Evolutionary conservation across 1,284 basidiomycete species (phyloP).

Genomic region (Pseudozyma tsukubaensis): DNA sequence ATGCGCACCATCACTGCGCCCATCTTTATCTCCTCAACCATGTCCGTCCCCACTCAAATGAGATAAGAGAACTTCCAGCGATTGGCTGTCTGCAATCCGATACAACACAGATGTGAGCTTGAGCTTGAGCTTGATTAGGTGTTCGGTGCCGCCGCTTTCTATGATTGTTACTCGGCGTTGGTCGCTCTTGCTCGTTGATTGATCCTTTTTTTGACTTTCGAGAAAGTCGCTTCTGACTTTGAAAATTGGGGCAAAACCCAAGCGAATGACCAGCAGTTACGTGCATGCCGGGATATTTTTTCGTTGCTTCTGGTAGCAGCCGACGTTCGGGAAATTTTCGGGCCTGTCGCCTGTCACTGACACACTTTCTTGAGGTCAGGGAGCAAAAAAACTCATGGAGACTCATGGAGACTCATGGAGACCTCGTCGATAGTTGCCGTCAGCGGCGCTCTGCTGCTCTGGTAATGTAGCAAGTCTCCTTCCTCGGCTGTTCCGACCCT

Average conservation of each 20-base stretch:
- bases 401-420: no score
- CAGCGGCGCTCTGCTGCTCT: slow-evolving; percentile 6
- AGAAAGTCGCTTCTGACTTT: slow-evolving; percentile 4
- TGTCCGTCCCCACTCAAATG: slow-evolving; percentile 12
- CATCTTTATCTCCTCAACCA: not conserved
- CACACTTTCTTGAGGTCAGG: not conserved
- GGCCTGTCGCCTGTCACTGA: not conserved
- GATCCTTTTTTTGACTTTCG: not conserved
- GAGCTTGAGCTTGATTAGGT: slow-evolving; percentile 13
- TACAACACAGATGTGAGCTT: not conserved
- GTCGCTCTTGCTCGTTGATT: not conserved
- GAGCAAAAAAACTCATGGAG: not conserved
- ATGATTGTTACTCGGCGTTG: slow-evolving; percentile 5
- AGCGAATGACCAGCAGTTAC: not conserved
- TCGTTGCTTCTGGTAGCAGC: not conserved
- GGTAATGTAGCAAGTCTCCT: no score
- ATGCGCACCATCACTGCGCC: not conserved
- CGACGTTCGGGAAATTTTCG: slow-evolving; percentile 7
- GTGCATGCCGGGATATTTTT: slow-evolving; percentile 7
- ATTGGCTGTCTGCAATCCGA: slow-evolving; percentile 17
- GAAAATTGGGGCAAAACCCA: not conserved
- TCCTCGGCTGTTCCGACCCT: slow-evolving; percentile 4
- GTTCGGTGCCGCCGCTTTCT: not conserved
- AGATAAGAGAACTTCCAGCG: slow-evolving; percentile 18
- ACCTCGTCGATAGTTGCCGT: slow-evolving; percentile 6